Conservation (phyloP, 1,139 yeast genomes). For the Suhomyces chickasaworum region DNA sequence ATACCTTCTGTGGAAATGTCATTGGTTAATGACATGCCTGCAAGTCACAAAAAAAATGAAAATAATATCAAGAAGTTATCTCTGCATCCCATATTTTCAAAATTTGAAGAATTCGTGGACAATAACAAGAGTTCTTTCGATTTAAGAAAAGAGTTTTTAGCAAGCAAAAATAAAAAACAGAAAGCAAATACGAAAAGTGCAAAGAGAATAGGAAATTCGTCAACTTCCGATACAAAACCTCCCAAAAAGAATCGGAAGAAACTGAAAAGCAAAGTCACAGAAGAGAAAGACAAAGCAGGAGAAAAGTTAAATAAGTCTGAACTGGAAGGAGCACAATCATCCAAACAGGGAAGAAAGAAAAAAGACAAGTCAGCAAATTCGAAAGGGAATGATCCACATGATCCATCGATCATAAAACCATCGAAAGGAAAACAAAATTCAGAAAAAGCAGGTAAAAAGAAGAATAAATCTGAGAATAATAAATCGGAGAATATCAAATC, state of each 20-base stretch:
- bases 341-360: neutral
- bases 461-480: neutral
- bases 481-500: no score
- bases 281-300: neutral
- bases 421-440: neutral
- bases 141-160: conserved; percentile 13
- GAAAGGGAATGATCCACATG: neutral
- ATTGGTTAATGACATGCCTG: conserved; percentile 28
- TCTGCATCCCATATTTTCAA: conserved; percentile 16
- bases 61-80: neutral
- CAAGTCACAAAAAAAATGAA: conserved; percentile 5
- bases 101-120: conserved; percentile 16
- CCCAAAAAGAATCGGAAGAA: neutral
- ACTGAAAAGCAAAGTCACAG: neutral
- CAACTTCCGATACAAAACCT: neutral
- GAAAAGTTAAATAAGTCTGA: neutral
- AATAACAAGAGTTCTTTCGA: conserved; percentile 18
- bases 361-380: neutral
- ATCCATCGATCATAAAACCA: neutral
- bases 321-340: neutral
- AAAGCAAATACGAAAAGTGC: neutral
- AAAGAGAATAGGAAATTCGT: neutral
- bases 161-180: neutral
- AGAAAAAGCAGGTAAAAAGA: neutral
- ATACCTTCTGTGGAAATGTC: conserved; percentile 30